These are phyloP conservation scores for Solanum chiquidenum DNA, from an alignment of 257 asterid genomes.

Conservation along the genomic window DNA sequence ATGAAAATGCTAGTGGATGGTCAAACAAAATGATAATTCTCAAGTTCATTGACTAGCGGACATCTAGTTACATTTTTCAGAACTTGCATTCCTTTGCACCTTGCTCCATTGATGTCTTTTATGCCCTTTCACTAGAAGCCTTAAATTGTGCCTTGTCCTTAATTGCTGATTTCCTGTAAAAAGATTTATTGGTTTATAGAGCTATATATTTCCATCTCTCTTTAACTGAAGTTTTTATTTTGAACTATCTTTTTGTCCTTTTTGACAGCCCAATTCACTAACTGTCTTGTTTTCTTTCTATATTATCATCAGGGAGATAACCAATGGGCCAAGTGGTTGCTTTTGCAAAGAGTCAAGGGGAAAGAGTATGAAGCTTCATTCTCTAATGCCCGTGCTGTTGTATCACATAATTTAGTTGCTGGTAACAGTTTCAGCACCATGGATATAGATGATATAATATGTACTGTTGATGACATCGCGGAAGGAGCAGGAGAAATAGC, in stretches of 20 bases:
- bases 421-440: slow-evolving; percentile 47
- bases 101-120: not conserved
- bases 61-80: not conserved
- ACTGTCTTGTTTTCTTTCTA: not conserved
- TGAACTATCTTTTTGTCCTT: not conserved
- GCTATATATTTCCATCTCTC: not conserved
- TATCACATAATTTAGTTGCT: slow-evolving; percentile 49
- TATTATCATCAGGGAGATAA: slow-evolving; percentile 62
- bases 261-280: not conserved
- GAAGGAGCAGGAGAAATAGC: slow-evolving; percentile 99
- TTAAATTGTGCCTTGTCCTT: not conserved
- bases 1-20: not conserved
- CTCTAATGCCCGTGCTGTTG: slow-evolving; percentile 88
- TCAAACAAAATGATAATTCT: not conserved
- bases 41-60: not conserved
- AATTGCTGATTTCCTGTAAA: not conserved
- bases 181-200: not conserved
- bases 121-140: not conserved
- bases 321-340: slow-evolving; percentile 84
- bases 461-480: slow-evolving; percentile 93
- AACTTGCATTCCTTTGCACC: not conserved
- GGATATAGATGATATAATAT: slow-evolving; percentile 62
- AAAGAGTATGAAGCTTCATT: slow-evolving; percentile 93
- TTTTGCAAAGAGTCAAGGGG: slow-evolving; percentile 78
- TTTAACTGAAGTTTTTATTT: not conserved